Base-by-base conservation (phyloP, 169 alveolate genomes). In the Plasmodium billcollinsi region DNA sequence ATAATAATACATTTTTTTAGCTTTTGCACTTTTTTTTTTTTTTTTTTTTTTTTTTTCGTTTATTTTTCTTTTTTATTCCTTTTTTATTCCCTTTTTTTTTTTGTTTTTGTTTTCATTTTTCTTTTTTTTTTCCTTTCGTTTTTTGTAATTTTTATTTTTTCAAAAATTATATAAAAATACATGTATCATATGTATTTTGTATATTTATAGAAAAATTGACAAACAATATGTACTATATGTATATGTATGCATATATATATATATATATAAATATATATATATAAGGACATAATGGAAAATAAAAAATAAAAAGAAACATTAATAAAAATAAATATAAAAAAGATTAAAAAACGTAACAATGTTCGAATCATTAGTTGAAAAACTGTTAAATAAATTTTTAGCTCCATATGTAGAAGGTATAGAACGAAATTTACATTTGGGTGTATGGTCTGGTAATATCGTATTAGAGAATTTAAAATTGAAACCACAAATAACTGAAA, bases 341-440 rank as follows among this genome's bases (percentile, higher is more conserved):
- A 29, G 8, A 73, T 18, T 6, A 45, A 67, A 43, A 43, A 66
- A 33, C 47, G 26, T 58, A 80, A 94, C 63, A 73, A 95, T 95
- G 97, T 83, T 95, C 73, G 97, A 95, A 67, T 94, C 96, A 39
- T 69, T 95, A 74, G 97, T 95, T 58, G 96, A 95, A 78, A 93
- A 96, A 83, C 89, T 95, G 74, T 91, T 95, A 43, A 95, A 94
- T 86, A 94, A 94, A 78, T 95, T 94, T 83, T 93, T 95, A n/a
- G 97, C 97, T 11, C 97, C 96, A 7, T 95, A 95, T 74, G 97
- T 95, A 47, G 95, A 93, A 74, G 97, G 97, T 20, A 95, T 95
- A 45, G 94, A 94, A 39, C 95, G 93, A 70, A 94, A 95, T 83
- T 76, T 95, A 59, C 96, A 94, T 50, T 93, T 95, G 92, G 97